Conservation (phyloP, 1,139 yeast genomes). For the Candida sp. region DNA sequence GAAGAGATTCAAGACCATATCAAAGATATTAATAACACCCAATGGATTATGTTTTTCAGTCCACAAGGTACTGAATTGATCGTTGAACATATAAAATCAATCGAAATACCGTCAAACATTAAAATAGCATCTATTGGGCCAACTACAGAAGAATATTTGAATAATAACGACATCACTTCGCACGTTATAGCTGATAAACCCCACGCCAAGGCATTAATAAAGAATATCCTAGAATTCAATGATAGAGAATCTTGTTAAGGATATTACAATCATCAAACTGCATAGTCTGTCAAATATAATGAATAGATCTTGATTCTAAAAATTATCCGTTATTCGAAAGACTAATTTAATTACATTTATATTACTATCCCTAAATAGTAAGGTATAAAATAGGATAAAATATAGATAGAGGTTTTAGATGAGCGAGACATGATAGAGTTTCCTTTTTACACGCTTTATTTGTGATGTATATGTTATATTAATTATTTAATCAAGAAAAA, state of each 20-base stretch:
- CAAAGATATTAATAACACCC: constrained; percentile 1
- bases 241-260: not conserved
- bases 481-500: no score
- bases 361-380: no score
- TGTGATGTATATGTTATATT: no score
- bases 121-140: constrained; percentile 88
- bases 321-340: no score
- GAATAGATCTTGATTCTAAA: no score
- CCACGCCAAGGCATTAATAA: constrained; percentile 56
- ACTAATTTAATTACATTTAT: no score
- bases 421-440: no score
- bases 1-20: constrained; percentile 10
- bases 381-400: no score
- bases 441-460: no score
- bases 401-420: no score
- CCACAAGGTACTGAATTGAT: constrained; percentile 82
- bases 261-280: no score
- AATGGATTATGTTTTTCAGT: constrained; percentile 84
- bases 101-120: constrained; percentile 12
- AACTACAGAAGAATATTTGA: constrained; percentile 71
- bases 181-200: constrained; percentile 71
- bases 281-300: no score
- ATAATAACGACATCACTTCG: constrained; percentile 50
- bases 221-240: constrained; percentile 20
- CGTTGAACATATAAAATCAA: constrained; percentile 39